Conservation (phyloP, 345 rosid genomes). For the Citropsis articulata region DNA sequence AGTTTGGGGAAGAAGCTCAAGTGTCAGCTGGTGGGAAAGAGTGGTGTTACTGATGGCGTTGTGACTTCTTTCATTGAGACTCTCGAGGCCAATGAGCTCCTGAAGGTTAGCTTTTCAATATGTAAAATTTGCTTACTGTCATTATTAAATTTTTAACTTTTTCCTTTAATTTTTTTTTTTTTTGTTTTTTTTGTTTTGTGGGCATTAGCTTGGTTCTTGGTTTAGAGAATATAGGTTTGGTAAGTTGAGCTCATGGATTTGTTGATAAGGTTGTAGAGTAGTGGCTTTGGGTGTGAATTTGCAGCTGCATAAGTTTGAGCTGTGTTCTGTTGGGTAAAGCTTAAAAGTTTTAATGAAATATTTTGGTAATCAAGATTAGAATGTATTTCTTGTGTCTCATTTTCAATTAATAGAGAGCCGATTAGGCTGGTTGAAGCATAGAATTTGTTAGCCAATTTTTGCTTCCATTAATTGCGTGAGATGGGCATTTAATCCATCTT, state of each 20-base stretch:
- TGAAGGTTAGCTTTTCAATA: conserved; percentile 22
- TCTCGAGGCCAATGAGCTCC: conserved; percentile 42
- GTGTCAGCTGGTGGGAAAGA: conserved; percentile 36
- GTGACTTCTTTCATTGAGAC: conserved; percentile 30
- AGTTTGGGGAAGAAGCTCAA: conserved; percentile 36
- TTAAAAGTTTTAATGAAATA: not conserved
- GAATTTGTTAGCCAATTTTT: not conserved
- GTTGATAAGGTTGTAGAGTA: not conserved
- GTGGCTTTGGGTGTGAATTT: not conserved
- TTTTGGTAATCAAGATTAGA: not conserved
- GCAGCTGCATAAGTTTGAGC: not conserved
- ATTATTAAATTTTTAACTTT: no score
- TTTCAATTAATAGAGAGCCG: not conserved
- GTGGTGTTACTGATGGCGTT: conserved; percentile 32
- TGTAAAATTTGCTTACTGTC: not conserved
- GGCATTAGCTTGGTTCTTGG: not conserved
- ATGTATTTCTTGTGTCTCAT: not conserved
- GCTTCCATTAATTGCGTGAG: not conserved
- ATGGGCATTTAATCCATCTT: not conserved
- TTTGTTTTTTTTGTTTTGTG: no score
- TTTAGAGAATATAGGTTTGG: not conserved
- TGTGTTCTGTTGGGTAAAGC: not conserved
- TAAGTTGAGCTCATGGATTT: not conserved
- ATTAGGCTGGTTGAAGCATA: not conserved
- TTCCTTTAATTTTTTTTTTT: no score